These are phyloP conservation scores for Crithidia thermophila DNA, from an alignment of 208 protist genomes.

Conservation along the genomic window DNA sequence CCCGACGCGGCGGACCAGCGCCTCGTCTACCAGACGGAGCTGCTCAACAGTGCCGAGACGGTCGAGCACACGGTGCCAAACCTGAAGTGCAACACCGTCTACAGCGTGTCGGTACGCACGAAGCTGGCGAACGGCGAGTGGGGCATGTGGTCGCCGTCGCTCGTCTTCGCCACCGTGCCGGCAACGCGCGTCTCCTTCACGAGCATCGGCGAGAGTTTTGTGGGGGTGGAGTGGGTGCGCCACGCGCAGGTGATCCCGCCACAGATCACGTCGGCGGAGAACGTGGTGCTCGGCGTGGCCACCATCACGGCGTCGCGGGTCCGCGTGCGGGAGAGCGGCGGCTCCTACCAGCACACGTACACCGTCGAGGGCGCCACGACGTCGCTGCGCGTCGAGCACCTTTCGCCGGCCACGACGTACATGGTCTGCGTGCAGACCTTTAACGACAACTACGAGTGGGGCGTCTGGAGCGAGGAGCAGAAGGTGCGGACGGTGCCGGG, in stretches of 20 bases:
- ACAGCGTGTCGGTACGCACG: slow-evolving; percentile 86
- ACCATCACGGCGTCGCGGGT: slow-evolving; percentile 85
- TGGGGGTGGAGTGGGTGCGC: slow-evolving; percentile 80
- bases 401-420: slow-evolving; percentile 86
- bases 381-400: slow-evolving; percentile 61
- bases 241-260: slow-evolving; percentile 65
- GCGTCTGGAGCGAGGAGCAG: slow-evolving; percentile 87
- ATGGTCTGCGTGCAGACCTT: slow-evolving; percentile 89
- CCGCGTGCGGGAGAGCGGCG: slow-evolving; percentile 78
- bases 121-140: slow-evolving; percentile 87
- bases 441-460: slow-evolving; percentile 92
- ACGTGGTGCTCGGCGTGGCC: slow-evolving; percentile 66
- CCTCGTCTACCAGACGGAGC: slow-evolving; percentile 88
- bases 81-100: slow-evolving; percentile 88
- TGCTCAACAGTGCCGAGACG: slow-evolving; percentile 53
- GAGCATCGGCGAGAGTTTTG: slow-evolving; percentile 88
- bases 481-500: slow-evolving; percentile 87
- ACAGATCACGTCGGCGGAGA: slow-evolving; percentile 48
- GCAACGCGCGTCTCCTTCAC: slow-evolving; percentile 76
- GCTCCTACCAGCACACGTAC: slow-evolving; percentile 63
- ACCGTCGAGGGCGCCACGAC: slow-evolving; percentile 71
- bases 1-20: slow-evolving; percentile 73
- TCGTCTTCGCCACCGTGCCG: slow-evolving; percentile 86
- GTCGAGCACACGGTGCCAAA: slow-evolving; percentile 84
- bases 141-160: slow-evolving; percentile 89